Percentiles rank a stretch among this genome's conserved stretches.
Evolutionary conservation across 179 eudicot species (phyloP).

Genomic region (Pouteria campechiana): DNA sequence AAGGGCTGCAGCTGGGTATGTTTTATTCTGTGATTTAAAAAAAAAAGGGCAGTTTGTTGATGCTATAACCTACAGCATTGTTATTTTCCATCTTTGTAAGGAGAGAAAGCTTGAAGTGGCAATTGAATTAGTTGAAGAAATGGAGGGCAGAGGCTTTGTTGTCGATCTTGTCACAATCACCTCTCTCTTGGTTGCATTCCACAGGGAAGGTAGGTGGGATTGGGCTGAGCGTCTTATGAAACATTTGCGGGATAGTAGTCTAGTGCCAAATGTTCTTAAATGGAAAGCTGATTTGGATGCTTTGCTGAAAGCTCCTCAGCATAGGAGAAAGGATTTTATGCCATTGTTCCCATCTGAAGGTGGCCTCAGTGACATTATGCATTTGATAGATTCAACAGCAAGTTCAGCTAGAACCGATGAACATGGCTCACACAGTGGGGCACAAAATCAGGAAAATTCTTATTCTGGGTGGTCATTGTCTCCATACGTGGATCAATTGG

Average conservation of each 20-base stretch:
- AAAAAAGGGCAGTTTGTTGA: slow-evolving; percentile 83
- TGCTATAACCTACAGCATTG: slow-evolving; percentile 67
- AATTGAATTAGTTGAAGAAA: slow-evolving; percentile 69
- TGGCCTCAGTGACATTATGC: slow-evolving; percentile 30
- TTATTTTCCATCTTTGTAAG: slow-evolving; percentile 51
- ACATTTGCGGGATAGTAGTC: slow-evolving; percentile 53
- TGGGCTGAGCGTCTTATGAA: slow-evolving; percentile 55
- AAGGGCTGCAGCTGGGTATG: slow-evolving; percentile 62
- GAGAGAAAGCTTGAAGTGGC: slow-evolving; percentile 59
- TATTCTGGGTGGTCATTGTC: slow-evolving; percentile 68
- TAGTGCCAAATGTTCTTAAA: slow-evolving; percentile 41
- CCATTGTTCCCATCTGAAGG: slow-evolving; percentile 61
- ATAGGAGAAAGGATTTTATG: slow-evolving; percentile 44
- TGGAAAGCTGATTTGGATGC: slow-evolving; percentile 85
- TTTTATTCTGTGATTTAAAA: slow-evolving; percentile 64
- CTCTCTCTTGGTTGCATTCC: slow-evolving; percentile 44
- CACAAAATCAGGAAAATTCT: slow-evolving; percentile 11
- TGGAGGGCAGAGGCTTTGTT: slow-evolving; percentile 77
- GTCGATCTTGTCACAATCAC: slow-evolving; percentile 82
- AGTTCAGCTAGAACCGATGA: slow-evolving; percentile 1
- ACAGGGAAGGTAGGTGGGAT: slow-evolving; percentile 65
- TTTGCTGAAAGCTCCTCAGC: slow-evolving; percentile 30
- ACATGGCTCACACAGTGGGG: slow-evolving; percentile 9
- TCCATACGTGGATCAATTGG: slow-evolving; percentile 68
- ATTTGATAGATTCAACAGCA: slow-evolving; percentile 12